These are phyloP conservation scores for Fusarium begoniae DNA, from an alignment of 2,329 filamentous ascomycete genomes.

Conservation along the genomic window DNA sequence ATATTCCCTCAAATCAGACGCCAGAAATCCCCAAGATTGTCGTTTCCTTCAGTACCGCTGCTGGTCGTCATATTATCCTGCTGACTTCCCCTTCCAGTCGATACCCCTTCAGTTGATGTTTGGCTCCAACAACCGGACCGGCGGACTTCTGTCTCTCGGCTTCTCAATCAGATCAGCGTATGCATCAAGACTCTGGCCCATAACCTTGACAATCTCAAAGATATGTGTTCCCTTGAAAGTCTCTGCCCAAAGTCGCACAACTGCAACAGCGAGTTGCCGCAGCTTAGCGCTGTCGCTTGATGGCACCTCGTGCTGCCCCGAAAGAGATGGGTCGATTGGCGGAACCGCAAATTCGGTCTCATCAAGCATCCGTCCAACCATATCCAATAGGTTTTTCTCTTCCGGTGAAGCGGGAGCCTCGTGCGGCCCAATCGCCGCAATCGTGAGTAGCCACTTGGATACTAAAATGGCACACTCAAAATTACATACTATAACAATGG, in stretches of 20 bases:
- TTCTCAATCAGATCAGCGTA: slow-evolving; percentile 68
- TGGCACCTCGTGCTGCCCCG: slow-evolving; percentile 55
- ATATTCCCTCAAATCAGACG: slow-evolving; percentile 9
- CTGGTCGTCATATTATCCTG: background rate
- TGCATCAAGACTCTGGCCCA: slow-evolving; percentile 65
- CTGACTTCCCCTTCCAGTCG: background rate
- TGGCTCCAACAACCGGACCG: slow-evolving; percentile 35
- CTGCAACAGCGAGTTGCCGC: slow-evolving; percentile 64
- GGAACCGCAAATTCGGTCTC: slow-evolving; percentile 70
- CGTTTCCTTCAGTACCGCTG: background rate
- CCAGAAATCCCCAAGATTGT: slow-evolving; percentile 8
- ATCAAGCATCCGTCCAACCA: slow-evolving; percentile 66
- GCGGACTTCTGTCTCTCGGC: slow-evolving; percentile 56
- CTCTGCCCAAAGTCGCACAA: slow-evolving; percentile 69
- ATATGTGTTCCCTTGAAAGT: slow-evolving; percentile 70
- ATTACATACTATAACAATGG: slow-evolving; percentile 58
- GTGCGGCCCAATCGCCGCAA: slow-evolving; percentile 60
- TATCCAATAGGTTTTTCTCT: slow-evolving; percentile 64
- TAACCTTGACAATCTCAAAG: slow-evolving; percentile 67
- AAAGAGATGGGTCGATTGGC: slow-evolving; percentile 64
- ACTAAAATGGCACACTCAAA: slow-evolving; percentile 69
- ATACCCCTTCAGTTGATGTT: slow-evolving; percentile 27
- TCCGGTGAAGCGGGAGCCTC: slow-evolving; percentile 61
- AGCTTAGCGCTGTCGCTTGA: slow-evolving; percentile 61
- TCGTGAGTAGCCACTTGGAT: slow-evolving; percentile 68